Percentiles rank a stretch among this genome's conserved stretches.
Conservation (phyloP, 208 protist species). For the Acanthamoeba lenticulata region DNA sequence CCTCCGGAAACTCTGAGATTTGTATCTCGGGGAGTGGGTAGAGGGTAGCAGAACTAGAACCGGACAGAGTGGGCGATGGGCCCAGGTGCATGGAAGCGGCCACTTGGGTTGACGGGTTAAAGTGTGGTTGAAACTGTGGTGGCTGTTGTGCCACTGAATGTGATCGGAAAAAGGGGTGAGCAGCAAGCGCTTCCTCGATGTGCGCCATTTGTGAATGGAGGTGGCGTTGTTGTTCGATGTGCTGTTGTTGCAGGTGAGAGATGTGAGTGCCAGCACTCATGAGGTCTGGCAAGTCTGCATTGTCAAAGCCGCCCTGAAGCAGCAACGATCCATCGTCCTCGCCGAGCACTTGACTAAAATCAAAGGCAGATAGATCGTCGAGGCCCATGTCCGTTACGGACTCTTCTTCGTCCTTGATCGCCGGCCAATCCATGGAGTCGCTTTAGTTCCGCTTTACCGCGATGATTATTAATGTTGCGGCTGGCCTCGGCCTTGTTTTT, state of each 20-base stretch:
- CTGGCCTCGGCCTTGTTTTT: too few species aligned
- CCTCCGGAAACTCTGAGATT: not conserved
- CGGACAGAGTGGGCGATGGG: not conserved
- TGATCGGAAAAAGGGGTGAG: not conserved
- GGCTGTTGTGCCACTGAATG: not conserved
- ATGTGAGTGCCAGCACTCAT: not conserved
- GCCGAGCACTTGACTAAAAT: not conserved
- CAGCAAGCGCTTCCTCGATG: not conserved
- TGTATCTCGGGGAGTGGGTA: slow-evolving; percentile 12
- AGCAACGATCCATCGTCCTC: too few species aligned
- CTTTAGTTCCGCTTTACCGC: too few species aligned
- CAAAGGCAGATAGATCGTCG: not conserved
- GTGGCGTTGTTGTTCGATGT: not conserved
- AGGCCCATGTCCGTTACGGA: not conserved
- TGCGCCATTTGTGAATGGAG: not conserved
- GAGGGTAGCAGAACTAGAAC: not conserved
- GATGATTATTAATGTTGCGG: too few species aligned
- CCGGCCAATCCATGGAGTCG: not conserved
- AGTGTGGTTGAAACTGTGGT: not conserved
- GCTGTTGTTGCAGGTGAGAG: not conserved
- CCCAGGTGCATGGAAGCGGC: not conserved
- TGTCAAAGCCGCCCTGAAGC: too few species aligned
- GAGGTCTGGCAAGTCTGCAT: not conserved
- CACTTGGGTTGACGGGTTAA: not conserved
- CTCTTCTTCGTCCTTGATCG: not conserved